Evolutionary conservation across 257 asterid species (phyloP), one percentile per base, ranked within the genome.

Genomic region (Misopates orontium): DNA sequence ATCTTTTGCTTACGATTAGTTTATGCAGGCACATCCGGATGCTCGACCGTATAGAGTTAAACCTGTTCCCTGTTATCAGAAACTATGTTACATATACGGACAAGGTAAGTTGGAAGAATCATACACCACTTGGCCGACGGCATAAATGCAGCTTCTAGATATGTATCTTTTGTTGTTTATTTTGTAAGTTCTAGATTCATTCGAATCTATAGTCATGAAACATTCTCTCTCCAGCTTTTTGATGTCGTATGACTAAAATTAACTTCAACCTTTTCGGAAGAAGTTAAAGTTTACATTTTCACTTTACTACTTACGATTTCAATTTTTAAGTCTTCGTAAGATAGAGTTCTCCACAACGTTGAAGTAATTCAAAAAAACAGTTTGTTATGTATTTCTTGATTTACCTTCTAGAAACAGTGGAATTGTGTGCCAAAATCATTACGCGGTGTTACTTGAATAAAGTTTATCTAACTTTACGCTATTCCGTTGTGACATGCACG

Each of bases 41-140:
- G 80, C 75, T 17, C 74, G 78, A 40, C 54, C 80, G 1, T 78
- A 71, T 42, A 71, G 83, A 74, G 83, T 78, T 28, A 78, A 78
- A 67, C 63, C 71, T 4, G 75, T 78, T 19, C 77, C 77, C 2
- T 60, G 83, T 63, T 78, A 67, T 68, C 60, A 67, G 80, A 78
- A 78, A 72, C 57, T 78, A 45, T 63, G 83, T 21, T 36, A 71
- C 66, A 67, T 78, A 59, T 71, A 74, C 21, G 83, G 80, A 62
- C 73, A 74, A 25, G 75, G 71, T 58, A 74, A 74, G 71, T 36
- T 52, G 12, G 83, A 73, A n/a, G 77, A 44, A 23, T 60, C 16
- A 64, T 21, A 23, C 49, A 52, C 74, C 49, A 28, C 66, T 51
- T 66, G 48, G 53, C 66, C 17, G 69, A 32, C 50, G 57, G 57